Evolutionary conservation across 2,329 filamentous ascomycete genomes (phyloP), one percentile per base, ranked within the genome.

Genomic region (Penicillium palitans): DNA sequence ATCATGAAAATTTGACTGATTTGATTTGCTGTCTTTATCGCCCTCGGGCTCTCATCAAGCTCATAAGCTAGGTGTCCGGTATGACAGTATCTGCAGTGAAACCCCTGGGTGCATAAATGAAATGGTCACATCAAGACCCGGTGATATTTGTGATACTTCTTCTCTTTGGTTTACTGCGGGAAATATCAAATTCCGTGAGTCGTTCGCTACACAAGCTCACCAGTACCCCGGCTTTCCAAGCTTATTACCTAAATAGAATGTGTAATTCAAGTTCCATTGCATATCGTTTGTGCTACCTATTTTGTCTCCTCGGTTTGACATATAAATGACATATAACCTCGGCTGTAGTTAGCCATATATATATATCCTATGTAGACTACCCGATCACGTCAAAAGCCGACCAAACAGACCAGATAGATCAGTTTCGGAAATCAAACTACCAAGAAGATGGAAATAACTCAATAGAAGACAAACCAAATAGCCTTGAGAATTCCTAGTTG

Each of bases 11-110:
- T 10, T 25, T 21, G 6, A 7, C 15, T 8, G 4, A 25, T 41
- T 27, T 13, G 19, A 31, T 19, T 42, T 39, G 2, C 52, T 31
- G n/a, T 42, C 31, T 8, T 24, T 31, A 46, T 25, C 13, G 13
- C 44, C 13, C 9, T 37, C 31, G 12, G 10, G 6, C 6, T 40
- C 19, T 17, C 21, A 12, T 46, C 4, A 21, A 53, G 21, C 21
- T 21, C 42, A 42, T 24, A 25, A 31, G 29, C 27, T 24, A 57
- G 35, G 12, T 37, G 6, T 54, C n/a, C 29, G 7, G 37, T 54
- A 19, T 37, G 50, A 47, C 29, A 24, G 24, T 37, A 24, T 57
- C 44, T 46, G 35, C 21, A 9, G 50, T 57, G 50, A n/a, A 57
- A 57, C 50, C 27, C 21, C 21, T 41, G 1, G 13, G 27, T 48